Percentiles rank a stretch among this genome's conserved stretches.
phyloP scores from a whole-genome alignment of 148 eudicot species.

The Rhododendron vialii region DNA sequence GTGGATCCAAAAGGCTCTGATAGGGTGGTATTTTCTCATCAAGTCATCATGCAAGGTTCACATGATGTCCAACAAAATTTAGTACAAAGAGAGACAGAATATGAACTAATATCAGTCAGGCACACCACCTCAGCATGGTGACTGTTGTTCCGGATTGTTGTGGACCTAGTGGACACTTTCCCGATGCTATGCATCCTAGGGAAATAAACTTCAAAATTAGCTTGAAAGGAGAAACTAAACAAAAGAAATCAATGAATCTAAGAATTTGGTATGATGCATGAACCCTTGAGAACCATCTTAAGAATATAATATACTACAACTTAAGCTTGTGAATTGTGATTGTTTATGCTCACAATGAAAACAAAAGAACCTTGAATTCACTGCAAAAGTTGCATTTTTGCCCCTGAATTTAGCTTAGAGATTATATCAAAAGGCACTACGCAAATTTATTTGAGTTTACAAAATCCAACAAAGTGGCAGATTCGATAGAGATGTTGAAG shows the following conservation, averaged over 20 bases:
- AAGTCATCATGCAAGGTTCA: neutral
- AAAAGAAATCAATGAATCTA: neutral
- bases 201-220: neutral
- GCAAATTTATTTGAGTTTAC: neutral
- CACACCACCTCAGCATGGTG: neutral
- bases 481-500: neutral
- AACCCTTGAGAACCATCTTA: neutral
- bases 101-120: neutral
- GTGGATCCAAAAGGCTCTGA: neutral
- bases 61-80: neutral
- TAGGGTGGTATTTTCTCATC: neutral
- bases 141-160: neutral
- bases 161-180: neutral
- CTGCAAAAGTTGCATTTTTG: neutral
- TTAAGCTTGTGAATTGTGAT: neutral
- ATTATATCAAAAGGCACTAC: neutral
- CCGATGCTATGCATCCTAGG: neutral
- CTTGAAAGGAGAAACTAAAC: neutral
- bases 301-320: neutral
- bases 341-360: neutral
- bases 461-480: neutral
- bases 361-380: neutral
- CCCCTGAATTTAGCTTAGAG: neutral
- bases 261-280: neutral
- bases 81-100: neutral